A percentile compares a stretch with the other conserved stretches of the same genome.
Evolutionary conservation across 306 rosid species (phyloP).

Genomic region (Gastrolobium villosum): DNA sequence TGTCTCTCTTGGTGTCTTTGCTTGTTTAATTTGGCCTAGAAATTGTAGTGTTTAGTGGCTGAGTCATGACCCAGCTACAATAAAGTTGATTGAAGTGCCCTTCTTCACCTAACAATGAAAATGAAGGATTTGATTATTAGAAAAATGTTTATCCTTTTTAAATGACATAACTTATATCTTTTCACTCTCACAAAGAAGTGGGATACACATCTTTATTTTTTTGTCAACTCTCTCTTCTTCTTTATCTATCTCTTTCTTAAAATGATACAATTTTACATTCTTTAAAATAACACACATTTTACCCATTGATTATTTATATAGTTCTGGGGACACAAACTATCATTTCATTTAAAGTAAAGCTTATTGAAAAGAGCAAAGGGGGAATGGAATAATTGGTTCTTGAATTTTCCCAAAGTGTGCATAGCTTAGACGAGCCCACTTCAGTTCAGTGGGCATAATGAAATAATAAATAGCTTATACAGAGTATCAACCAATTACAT

Average conservation of each 20-base stretch:
- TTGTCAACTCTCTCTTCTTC: no score
- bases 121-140: conserved; percentile 42
- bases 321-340: conserved; percentile 18
- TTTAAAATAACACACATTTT: no score
- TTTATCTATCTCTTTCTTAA: no score
- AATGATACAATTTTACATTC: no score
- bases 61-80: background rate
- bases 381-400: conserved; percentile 28
- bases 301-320: no score
- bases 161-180: no score
- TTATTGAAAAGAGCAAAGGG: background rate
- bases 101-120: conserved; percentile 43
- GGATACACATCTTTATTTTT: no score
- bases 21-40: background rate
- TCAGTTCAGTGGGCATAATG: conserved; percentile 33
- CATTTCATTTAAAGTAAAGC: conserved; percentile 30
- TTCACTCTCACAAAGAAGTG: no score
- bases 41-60: background rate
- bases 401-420: conserved; percentile 29
- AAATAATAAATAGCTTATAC: conserved; percentile 28
- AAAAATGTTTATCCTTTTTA: no score
- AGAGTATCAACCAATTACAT: conserved; percentile 12
- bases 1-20: background rate
- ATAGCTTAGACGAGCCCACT: conserved; percentile 10
- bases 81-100: background rate